Conservation (phyloP, 805 yeast species). For the Metschnikowia corniflorae region DNA sequence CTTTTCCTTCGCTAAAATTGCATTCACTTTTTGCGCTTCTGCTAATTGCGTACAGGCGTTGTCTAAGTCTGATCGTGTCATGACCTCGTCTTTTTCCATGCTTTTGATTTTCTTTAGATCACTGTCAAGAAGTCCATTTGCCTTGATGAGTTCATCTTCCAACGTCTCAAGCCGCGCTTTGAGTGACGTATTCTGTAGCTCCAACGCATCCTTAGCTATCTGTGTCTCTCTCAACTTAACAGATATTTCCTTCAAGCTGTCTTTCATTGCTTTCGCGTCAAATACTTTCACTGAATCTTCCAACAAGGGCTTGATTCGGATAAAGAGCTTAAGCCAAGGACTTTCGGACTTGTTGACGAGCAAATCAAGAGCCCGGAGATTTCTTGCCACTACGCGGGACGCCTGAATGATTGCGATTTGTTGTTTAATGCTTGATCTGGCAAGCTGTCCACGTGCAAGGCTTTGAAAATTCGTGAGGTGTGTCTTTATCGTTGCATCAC, state of each 20-base stretch:
- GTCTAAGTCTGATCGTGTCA: conserved; percentile 25
- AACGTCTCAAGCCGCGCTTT: conserved; percentile 30
- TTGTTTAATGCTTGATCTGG: conserved; percentile 46
- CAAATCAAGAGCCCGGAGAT: conserved; percentile 55
- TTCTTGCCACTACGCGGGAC: conserved; percentile 60
- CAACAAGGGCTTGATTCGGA: conserved; percentile 71
- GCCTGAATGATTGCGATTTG: conserved; percentile 65
- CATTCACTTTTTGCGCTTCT: conserved; percentile 28
- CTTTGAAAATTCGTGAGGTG: conserved; percentile 64
- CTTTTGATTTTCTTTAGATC: conserved; percentile 46
- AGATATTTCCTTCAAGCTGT: conserved; percentile 52
- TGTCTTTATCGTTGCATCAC: conserved; percentile 59
- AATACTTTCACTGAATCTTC: conserved; percentile 58
- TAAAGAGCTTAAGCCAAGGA: conserved; percentile 71
- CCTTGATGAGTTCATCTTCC: conserved; percentile 31
- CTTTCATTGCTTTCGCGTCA: conserved; percentile 54
- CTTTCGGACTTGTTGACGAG: conserved; percentile 31
- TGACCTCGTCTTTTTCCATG: conserved; percentile 39
- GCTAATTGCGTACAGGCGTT: conserved; percentile 27
- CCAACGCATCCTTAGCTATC: conserved; percentile 25
- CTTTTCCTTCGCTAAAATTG: conserved; percentile 32
- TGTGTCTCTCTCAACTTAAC: conserved; percentile 37
- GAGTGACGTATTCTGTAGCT: conserved; percentile 38
- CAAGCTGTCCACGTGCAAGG: conserved; percentile 56
- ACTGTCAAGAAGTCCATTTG: conserved; percentile 34